Base-by-base conservation (phyloP, 1,284 basidiomycete genomes). In the Earliella scabrosa region DNA sequence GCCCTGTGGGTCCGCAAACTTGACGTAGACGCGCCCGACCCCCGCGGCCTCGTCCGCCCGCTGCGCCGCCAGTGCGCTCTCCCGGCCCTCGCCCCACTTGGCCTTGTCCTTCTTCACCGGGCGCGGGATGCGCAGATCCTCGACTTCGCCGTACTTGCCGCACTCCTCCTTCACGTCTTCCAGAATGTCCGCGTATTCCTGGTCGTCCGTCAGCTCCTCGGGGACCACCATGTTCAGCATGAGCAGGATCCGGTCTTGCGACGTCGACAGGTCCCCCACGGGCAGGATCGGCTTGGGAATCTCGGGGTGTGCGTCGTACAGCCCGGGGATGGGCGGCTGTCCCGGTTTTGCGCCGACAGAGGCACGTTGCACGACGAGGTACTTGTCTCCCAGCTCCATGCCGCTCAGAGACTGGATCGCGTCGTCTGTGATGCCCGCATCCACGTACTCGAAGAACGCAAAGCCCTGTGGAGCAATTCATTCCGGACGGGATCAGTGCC, bases 191-290 rank as follows among this genome's bases (percentile, higher is more conserved):
- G 85, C 85, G 70, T 97, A 99, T 69, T 99, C 97, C 59, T 88
- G 79, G 71, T 98, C 97, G 69, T 96, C 90, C 24, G 83, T 75
- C 52, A 99, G 83, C 71, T 99, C 97, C 54, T 99, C 97, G 2
- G 93, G 75, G 0, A 93, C 93, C 61, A 99, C 95, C 97, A 99
- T 99, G 82, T 99, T 99, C 69, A 99, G 80, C 89, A 99, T 92
- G 69, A 98, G 88, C 70, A 99, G 83, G 70, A 97, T 95, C 40
- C 92, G 87, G 55, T 62, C 60, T 47, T 59, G 49, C 14, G 89
- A 86, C 41, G 88, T 82, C 11, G 74, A 75, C 29, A 75, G 75
- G 43, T 79, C 81, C 54, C 87, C 87, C 8, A 90, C 89, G 54
- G 91, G 90, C 78, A 95, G 87, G 69, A 92, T 93, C 21, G 92